Percentiles rank a stretch among this genome's conserved stretches.
phyloP scores from a whole-genome alignment of 352 stramenopile species.

The Phytopythium kandeliae region DNA sequence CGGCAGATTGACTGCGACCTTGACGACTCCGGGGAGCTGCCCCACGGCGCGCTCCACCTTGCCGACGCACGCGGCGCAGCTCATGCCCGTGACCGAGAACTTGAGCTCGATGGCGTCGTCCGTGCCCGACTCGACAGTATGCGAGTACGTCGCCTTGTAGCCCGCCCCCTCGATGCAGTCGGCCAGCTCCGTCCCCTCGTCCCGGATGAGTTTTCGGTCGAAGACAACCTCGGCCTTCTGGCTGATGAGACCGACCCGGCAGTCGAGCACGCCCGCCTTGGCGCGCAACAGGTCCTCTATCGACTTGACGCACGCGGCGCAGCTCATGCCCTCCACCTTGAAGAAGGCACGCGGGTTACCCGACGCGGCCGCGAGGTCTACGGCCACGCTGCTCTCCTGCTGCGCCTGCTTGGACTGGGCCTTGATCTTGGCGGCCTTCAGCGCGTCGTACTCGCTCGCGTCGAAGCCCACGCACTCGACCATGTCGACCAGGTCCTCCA shows the following conservation, averaged over 20 bases:
- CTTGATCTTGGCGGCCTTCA: conserved; percentile 48
- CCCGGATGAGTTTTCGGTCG: conserved; percentile 56
- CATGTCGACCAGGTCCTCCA: conserved; percentile 68
- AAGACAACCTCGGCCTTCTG: conserved; percentile 85
- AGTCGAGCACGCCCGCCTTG: conserved; percentile 59
- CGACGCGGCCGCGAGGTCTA: conserved; percentile 25
- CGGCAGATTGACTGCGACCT: conserved; percentile 56
- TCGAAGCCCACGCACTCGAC: conserved; percentile 73
- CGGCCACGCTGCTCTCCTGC: conserved; percentile 9
- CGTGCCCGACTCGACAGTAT: conserved; percentile 67
- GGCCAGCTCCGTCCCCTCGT: conserved; percentile 38
- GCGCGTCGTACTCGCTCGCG: conserved; percentile 49
- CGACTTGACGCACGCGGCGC: conserved; percentile 80
- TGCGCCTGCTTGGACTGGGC: conserved; percentile 29
- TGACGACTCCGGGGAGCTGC: conserved; percentile 64
- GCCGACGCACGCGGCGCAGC: conserved; percentile 43
- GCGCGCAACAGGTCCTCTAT: conserved; percentile 78
- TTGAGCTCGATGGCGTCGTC: conserved; percentile 79
- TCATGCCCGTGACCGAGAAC: conserved; percentile 73
- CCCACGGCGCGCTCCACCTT: conserved; percentile 66
- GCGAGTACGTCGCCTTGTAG: conserved; percentile 74
- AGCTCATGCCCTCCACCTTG: conserved; percentile 84
- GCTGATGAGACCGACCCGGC: conserved; percentile 77
- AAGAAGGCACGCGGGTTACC: conserved; percentile 71
- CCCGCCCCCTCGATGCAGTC: conserved; percentile 70